phyloP scores from a whole-genome alignment of 352 stramenopile species.

The Pythium pyrilobum region DNA sequence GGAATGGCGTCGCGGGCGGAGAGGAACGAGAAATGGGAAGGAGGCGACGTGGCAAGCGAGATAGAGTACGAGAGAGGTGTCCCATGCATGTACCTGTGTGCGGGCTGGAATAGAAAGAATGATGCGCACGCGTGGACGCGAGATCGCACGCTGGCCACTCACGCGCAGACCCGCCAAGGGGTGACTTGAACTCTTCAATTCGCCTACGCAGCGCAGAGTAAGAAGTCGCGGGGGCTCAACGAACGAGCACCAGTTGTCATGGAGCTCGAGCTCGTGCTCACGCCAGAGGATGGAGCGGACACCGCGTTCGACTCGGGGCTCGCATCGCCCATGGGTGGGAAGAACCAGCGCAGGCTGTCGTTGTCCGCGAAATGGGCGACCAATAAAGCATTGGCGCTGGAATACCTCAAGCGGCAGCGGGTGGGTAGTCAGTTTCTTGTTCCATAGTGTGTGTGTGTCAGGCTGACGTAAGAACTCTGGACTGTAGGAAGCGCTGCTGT shows the following conservation, averaged over 20 bases:
- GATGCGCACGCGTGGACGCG: no score
- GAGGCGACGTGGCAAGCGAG: no score
- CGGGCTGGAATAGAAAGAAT: no score
- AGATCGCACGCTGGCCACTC: no score
- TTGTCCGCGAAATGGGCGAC: slow-evolving; percentile 72
- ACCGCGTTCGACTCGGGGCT: slow-evolving; percentile 16
- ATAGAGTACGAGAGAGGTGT: no score
- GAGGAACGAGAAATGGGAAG: no score
- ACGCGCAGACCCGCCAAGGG: no score
- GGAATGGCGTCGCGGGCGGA: no score
- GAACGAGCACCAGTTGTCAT: slow-evolving; percentile 13
- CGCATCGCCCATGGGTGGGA: slow-evolving; percentile 53
- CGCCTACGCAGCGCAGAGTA: neutral
- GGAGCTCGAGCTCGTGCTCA: slow-evolving; percentile 35
- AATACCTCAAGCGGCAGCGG: slow-evolving; percentile 66
- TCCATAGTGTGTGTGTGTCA: neutral
- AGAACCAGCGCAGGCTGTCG: slow-evolving; percentile 61
- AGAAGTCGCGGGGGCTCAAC: neutral
- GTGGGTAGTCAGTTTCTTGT: slow-evolving; percentile 20
- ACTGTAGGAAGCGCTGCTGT: slow-evolving; percentile 56
- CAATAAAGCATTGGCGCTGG: slow-evolving; percentile 65
- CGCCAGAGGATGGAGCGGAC: slow-evolving; percentile 25
- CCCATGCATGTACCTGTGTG: no score
- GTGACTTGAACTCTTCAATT: no score
- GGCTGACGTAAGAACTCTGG: neutral